Evolutionary conservation across 352 stramenopile genomes (phyloP).

Genomic region (Phytophthora cryptogea): DNA sequence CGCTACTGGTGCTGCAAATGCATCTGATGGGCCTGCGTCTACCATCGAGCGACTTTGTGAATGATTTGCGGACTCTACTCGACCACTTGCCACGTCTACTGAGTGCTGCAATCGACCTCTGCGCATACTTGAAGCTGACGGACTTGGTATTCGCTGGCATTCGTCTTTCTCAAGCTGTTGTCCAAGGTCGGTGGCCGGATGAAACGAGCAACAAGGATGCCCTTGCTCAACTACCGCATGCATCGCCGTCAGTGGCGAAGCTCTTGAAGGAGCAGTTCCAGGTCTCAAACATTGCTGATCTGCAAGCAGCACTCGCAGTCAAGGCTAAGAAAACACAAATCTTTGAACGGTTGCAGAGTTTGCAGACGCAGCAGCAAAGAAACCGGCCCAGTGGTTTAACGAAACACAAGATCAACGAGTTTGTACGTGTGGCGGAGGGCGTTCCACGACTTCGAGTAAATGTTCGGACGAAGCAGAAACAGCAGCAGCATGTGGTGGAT

Average conservation of each 20-base stretch:
- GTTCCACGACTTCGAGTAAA: conserved; percentile 49
- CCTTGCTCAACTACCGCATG: conserved; percentile 56
- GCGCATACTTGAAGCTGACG: conserved; percentile 56
- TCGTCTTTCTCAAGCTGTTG: conserved; percentile 57
- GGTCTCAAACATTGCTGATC: conserved; percentile 33
- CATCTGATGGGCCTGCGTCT: conserved; percentile 92
- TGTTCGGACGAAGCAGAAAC: conserved; percentile 26
- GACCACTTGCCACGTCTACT: conserved; percentile 96
- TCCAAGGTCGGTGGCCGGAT: conserved; percentile 57
- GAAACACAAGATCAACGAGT: conserved; percentile 49
- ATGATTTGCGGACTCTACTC: conserved; percentile 96
- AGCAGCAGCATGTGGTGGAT: conserved; percentile 29
- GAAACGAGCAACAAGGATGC: conserved; percentile 19
- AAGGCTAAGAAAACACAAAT: conserved; percentile 42
- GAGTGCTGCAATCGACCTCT: conserved; percentile 92
- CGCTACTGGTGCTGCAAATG: conserved; percentile 94
- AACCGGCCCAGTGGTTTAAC: conserved; percentile 23
- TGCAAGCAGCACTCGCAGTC: conserved; percentile 39
- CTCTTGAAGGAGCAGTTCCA: conserved; percentile 34
- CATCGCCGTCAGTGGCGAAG: conserved; percentile 34
- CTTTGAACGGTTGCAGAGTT: conserved; percentile 36
- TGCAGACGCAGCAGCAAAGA: conserved; percentile 22
- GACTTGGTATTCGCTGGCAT: conserved; percentile 60
- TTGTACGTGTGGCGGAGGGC: conserved; percentile 46
- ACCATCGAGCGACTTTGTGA: conserved; percentile 98